A percentile compares a stretch with the other conserved stretches of the same genome.
Conservation (phyloP, 768 basidiomycete genomes). For the Suillus brevipes region DNA sequence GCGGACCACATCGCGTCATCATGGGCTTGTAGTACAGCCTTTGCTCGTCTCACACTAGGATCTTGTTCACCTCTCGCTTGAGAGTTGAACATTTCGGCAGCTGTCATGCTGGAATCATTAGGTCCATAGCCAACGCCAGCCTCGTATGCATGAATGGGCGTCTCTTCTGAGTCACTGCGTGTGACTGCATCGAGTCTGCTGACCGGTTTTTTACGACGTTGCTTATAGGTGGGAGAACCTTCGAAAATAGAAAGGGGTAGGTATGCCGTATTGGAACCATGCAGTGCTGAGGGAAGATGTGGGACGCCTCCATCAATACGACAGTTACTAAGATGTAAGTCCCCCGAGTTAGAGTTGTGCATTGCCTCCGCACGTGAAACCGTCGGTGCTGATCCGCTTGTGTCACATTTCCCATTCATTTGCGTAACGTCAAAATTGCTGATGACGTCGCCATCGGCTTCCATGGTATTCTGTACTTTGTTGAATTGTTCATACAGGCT, state of each 20-base stretch:
- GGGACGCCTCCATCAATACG: conserved; percentile 25
- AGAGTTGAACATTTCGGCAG: conserved; percentile 66
- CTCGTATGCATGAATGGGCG: conserved; percentile 13
- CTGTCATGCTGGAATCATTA: conserved; percentile 40
- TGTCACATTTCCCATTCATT: conserved; percentile 17
- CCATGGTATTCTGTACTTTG: conserved; percentile 37
- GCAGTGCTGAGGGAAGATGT: conserved; percentile 20
- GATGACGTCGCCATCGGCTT: conserved; percentile 15
- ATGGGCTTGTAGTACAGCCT: conserved; percentile 16
- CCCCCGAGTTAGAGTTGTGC: conserved; percentile 18
- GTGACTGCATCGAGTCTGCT: conserved; percentile 38
- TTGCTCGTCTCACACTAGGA: conserved; percentile 19
- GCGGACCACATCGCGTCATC: conserved; percentile 5
- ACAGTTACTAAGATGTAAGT: conserved; percentile 17
- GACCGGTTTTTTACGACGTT: conserved; percentile 73
- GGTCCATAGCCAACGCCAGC: conserved; percentile 30
- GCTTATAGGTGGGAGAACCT: conserved; percentile 87
- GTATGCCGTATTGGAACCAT: conserved; percentile 40
- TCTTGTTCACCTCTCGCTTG: conserved; percentile 60
- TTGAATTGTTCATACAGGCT: conserved; percentile 90
- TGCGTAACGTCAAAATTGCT: conserved; percentile 10
- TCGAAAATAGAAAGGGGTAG: conserved; percentile 76
- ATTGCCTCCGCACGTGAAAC: conserved; percentile 11
- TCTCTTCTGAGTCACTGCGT: conserved; percentile 25
- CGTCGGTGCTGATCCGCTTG: conserved; percentile 7